phyloP scores from a whole-genome alignment of 768 basidiomycete species.

The Grammothele lineata region DNA sequence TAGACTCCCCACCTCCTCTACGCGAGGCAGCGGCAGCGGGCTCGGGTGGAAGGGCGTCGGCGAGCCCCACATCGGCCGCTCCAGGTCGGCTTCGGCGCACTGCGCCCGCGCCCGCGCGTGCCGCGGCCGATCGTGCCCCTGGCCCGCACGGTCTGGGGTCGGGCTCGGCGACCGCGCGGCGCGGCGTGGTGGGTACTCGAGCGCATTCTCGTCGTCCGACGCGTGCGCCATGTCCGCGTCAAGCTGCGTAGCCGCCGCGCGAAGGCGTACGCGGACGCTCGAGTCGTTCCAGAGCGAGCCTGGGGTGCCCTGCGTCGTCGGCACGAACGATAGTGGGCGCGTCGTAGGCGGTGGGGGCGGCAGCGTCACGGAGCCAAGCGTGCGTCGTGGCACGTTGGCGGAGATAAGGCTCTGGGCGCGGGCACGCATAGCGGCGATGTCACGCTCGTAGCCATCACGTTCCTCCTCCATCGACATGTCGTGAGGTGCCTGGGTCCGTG shows the following conservation, averaged over 20 bases:
- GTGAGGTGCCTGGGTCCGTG: too few relatives aligned
- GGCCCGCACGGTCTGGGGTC: too few relatives aligned
- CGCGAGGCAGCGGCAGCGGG: constrained; percentile 15
- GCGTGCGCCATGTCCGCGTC: constrained; percentile 1
- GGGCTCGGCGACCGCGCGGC: constrained; percentile 2
- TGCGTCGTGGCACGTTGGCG: constrained; percentile 1
- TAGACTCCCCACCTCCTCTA: constrained; percentile 5
- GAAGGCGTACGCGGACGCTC: constrained; percentile 11
- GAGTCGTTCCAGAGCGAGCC: constrained; percentile 17
- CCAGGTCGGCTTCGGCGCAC: background rate
- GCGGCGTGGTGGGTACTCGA: background rate
- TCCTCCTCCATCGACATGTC: too few relatives aligned
- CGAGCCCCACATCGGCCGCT: constrained; percentile 17
- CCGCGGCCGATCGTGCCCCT: background rate
- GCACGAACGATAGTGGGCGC: constrained; percentile 9
- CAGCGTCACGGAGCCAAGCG: constrained; percentile 1
- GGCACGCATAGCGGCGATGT: constrained; percentile 35
- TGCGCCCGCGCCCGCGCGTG: background rate
- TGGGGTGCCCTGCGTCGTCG: constrained; percentile 15
- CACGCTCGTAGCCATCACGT: constrained; percentile 43
- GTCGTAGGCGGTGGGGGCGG: constrained; percentile 14
- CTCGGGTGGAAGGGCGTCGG: constrained; percentile 18
- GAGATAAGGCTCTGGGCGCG: constrained; percentile 17
- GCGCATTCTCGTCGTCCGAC: background rate
- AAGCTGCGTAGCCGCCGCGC: constrained; percentile 2